phyloP scores from a whole-genome alignment of 2,329 filamentous ascomycete genomes.

The Tolypocladium paradoxum region DNA sequence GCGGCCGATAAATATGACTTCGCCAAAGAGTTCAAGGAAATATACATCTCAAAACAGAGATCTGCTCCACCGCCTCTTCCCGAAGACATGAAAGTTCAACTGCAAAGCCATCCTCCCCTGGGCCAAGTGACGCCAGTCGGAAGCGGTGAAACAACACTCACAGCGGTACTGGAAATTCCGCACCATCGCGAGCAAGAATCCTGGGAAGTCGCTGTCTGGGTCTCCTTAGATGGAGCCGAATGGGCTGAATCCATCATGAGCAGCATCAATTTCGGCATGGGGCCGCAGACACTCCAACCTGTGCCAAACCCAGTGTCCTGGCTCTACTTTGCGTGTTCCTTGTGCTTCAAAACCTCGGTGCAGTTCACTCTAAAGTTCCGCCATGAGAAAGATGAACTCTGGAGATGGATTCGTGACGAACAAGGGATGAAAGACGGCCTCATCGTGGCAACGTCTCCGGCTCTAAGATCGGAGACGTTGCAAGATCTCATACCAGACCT shows the following conservation, averaged over 20 bases:
- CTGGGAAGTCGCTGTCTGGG: constrained; percentile 72
- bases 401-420: constrained; percentile 62
- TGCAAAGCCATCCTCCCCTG: constrained; percentile 56
- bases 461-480: constrained; percentile 28
- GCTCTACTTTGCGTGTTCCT: constrained; percentile 42
- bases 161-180: constrained; percentile 58
- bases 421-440: constrained; percentile 55
- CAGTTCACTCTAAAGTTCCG: constrained; percentile 66
- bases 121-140: constrained; percentile 59
- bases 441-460: constrained; percentile 31
- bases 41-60: constrained; percentile 27
- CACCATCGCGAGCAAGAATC: constrained; percentile 37
- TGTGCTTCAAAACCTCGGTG: constrained; percentile 37
- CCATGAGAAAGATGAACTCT: constrained; percentile 36
- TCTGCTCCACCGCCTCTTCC: constrained; percentile 13
- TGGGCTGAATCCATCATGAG: constrained; percentile 41
- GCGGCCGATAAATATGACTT: constrained; percentile 20
- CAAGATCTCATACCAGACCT: constrained; percentile 46
- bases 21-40: constrained; percentile 24
- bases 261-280: constrained; percentile 11
- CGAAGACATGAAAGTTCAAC: constrained; percentile 23
- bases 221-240: constrained; percentile 43
- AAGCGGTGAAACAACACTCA: constrained; percentile 43
- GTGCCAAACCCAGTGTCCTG: constrained; percentile 13
- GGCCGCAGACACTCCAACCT: constrained; percentile 41